phyloP scores from a whole-genome alignment of 306 rosid genomes.

The Hippophae tibetana region DNA sequence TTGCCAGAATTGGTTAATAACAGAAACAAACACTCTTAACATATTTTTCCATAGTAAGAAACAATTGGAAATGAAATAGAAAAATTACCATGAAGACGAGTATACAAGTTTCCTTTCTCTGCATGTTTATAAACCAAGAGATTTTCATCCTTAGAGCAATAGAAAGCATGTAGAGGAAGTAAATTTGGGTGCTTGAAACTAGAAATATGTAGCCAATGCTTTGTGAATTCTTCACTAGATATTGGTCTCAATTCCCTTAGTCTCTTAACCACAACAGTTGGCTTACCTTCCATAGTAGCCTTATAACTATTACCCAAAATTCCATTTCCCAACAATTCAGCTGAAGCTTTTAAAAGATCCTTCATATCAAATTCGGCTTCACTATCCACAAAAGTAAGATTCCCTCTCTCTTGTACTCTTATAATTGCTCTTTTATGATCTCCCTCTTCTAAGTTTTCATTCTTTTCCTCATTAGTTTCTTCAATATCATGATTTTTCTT shows the following conservation, averaged over 20 bases:
- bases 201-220: slow-evolving; percentile 35
- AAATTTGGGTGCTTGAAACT: slow-evolving; percentile 46
- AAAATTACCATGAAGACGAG: slow-evolving; percentile 48
- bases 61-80: neutral
- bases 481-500: slow-evolving; percentile 17
- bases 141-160: slow-evolving; percentile 52
- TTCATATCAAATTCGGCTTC: slow-evolving; percentile 40
- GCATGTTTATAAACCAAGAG: slow-evolving; percentile 47
- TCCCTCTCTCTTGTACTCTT: slow-evolving; percentile 39
- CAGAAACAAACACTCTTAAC: too few relatives aligned
- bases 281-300: slow-evolving; percentile 49
- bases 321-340: slow-evolving; percentile 77
- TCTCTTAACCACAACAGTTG: slow-evolving; percentile 60
- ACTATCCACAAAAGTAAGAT: slow-evolving; percentile 33
- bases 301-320: slow-evolving; percentile 58
- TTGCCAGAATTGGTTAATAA: neutral
- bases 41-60: neutral
- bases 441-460: slow-evolving; percentile 23
- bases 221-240: slow-evolving; percentile 38
- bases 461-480: slow-evolving; percentile 18
- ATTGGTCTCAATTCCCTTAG: slow-evolving; percentile 61
- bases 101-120: slow-evolving; percentile 52
- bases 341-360: slow-evolving; percentile 68
- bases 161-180: slow-evolving; percentile 61
- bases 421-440: neutral